Conservation (phyloP, 2,329 filamentous ascomycete species). For the Metarhizium rileyi region DNA sequence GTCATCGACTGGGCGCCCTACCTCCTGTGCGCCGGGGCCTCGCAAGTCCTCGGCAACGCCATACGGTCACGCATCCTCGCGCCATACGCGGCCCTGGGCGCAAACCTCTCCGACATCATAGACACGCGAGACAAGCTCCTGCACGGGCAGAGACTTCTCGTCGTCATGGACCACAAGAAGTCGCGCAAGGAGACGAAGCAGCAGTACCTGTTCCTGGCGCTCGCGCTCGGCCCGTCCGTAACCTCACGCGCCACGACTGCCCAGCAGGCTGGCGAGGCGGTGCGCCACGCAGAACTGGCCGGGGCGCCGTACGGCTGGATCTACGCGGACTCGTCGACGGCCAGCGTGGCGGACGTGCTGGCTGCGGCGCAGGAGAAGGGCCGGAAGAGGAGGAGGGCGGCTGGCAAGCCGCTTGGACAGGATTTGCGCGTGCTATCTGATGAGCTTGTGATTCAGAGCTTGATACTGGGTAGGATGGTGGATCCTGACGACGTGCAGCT, state of each 20-base stretch:
- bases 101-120: slow-evolving; percentile 49
- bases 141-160: slow-evolving; percentile 54
- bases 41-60: slow-evolving; percentile 64
- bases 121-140: slow-evolving; percentile 53
- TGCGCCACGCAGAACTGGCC: slow-evolving; percentile 40
- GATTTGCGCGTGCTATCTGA: slow-evolving; percentile 63
- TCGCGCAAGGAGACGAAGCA: slow-evolving; percentile 54
- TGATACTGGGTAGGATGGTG: slow-evolving; percentile 75
- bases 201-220: slow-evolving; percentile 71
- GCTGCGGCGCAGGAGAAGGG: slow-evolving; percentile 13
- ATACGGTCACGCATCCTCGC: slow-evolving; percentile 63
- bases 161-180: slow-evolving; percentile 52
- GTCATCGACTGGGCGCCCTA: slow-evolving; percentile 72
- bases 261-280: slow-evolving; percentile 50
- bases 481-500: slow-evolving; percentile 42
- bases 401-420: slow-evolving; percentile 26
- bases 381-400: slow-evolving; percentile 33
- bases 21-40: slow-evolving; percentile 76
- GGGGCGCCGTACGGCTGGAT: slow-evolving; percentile 61
- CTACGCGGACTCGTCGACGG: slow-evolving; percentile 60
- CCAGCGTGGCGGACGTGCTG: slow-evolving; percentile 43
- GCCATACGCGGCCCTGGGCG: slow-evolving; percentile 47
- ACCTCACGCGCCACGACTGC: slow-evolving; percentile 57
- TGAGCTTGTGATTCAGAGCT: slow-evolving; percentile 83
- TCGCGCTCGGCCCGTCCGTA: slow-evolving; percentile 60